These are phyloP conservation scores for Picea sitchensis DNA, from an alignment of 75 land plant species.

Conservation along the genomic window DNA sequence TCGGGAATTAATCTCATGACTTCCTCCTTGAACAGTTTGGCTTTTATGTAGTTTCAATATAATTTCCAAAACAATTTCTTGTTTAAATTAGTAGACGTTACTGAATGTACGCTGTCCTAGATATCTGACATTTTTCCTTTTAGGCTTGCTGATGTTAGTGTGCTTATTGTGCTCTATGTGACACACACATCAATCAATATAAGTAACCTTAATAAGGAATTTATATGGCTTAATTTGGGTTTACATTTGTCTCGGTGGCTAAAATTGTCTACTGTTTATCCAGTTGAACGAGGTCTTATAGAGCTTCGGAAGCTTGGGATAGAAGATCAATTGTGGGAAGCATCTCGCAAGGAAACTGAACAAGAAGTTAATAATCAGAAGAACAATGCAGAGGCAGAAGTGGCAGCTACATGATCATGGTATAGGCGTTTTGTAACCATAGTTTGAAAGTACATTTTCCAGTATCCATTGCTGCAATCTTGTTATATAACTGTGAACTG, in stretches of 20 bases:
- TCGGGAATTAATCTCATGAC: too few species aligned
- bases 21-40: too few species aligned
- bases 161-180: not conserved
- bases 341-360: conserved; percentile 74
- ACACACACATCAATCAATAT: not conserved
- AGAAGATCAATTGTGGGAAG: conserved; percentile 88
- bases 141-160: too few species aligned
- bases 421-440: not conserved
- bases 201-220: not conserved
- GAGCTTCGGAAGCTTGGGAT: conserved; percentile 84
- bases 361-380: conserved; percentile 15
- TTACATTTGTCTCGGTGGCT: not conserved
- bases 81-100: too few species aligned
- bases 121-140: too few species aligned
- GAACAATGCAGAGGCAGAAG: conserved; percentile 9
- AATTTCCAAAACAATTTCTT: too few species aligned
- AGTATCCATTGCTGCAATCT: not conserved
- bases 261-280: not conserved
- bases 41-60: too few species aligned
- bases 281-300: conserved; percentile 82
- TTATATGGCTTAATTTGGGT: not conserved
- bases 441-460: not conserved
- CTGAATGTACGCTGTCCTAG: too few species aligned
- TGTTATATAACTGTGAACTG: not conserved
- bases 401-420: not conserved